Percentiles rank a stretch among this genome's conserved stretches.
Evolutionary conservation across 495 filamentous ascomycete species (phyloP).

Genomic region (Talaromyces trachyspermus): DNA sequence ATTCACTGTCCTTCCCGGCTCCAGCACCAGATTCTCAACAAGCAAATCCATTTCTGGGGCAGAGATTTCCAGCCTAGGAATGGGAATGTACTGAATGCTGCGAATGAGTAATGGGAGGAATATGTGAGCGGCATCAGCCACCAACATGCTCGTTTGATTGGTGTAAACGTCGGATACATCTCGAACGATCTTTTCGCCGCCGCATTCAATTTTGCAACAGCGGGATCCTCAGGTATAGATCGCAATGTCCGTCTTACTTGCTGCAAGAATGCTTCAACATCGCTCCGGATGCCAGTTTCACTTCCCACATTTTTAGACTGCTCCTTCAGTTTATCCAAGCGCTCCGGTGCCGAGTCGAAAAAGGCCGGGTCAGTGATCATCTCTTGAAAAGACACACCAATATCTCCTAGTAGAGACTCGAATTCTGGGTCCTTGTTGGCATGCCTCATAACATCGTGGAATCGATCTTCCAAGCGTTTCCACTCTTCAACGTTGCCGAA

Average conservation of each 20-base stretch:
- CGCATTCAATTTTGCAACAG: slow-evolving; percentile 57
- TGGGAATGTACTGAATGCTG: slow-evolving; percentile 76
- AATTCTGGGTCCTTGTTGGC: slow-evolving; percentile 74
- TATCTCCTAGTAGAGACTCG: slow-evolving; percentile 63
- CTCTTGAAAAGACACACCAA: slow-evolving; percentile 65
- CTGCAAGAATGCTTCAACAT: slow-evolving; percentile 63
- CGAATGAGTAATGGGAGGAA: slow-evolving; percentile 74
- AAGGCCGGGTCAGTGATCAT: slow-evolving; percentile 84
- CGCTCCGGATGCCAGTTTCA: slow-evolving; percentile 58
- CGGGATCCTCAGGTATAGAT: slow-evolving; percentile 60
- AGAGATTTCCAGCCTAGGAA: slow-evolving; percentile 77
- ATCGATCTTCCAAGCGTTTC: slow-evolving; percentile 59
- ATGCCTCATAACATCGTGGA: slow-evolving; percentile 65
- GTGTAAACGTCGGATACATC: slow-evolving; percentile 55
- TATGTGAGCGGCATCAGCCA: slow-evolving; percentile 66
- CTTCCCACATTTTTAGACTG: slow-evolving; percentile 56
- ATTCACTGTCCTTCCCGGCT: slow-evolving; percentile 81
- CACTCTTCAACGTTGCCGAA: slow-evolving; percentile 73
- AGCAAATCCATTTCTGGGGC: slow-evolving; percentile 78
- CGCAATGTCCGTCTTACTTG: slow-evolving; percentile 62
- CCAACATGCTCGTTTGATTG: slow-evolving; percentile 56
- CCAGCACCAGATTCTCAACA: slow-evolving; percentile 82
- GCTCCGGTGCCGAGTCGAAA: slow-evolving; percentile 62
- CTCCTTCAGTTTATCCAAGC: slow-evolving; percentile 61
- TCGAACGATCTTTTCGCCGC: slow-evolving; percentile 57